Evolutionary conservation across 805 yeast species (phyloP), one percentile per base, ranked within the genome.

Genomic region (Blastobotrys chiropterorum): DNA sequence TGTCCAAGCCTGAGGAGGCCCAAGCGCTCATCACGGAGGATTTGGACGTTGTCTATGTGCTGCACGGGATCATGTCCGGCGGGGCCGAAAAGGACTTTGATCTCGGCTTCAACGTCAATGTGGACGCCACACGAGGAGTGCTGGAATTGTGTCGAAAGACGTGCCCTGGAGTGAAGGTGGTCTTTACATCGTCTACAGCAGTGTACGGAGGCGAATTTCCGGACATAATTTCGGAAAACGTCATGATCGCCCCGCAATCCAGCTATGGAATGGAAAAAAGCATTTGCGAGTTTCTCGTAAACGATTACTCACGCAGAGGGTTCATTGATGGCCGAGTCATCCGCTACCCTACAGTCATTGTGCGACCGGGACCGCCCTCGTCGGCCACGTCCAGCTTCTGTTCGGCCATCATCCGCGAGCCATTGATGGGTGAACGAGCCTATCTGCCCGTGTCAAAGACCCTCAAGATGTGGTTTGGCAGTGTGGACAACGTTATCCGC

Each of bases 11-110:
- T 14, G 47, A 46, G 5, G 53, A 56, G 14, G 50, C 56, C 5
- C 41, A 20, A 17, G 34, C 39, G 2, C 46, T 57, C 3, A 47
- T 54, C 30, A 46, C 50, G 16, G 15, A 43, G 13, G 53, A 51
- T 34, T 16, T 58, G 14, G 58, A 56, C 39, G 53, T 50, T 2
- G 56, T 52, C 19, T 59, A 46, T 34, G 48, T 60, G 19, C 58
- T 60, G 44, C 63, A 60, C 47, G 63, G 63, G 15, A 57, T 60
- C 50, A 60, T 60, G 63, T 60, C 63, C 3, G 56, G 61, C 14
- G 63, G 63, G 14, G 47, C 64, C 5, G 64, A 60, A 49, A 56
- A 51, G 38, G 52, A 60, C 46, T 60, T 59, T 39, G 62, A 58
- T 47, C 58, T 60, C 15, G 64, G 64, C 13, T 53, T 59, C 55